Percentiles rank a stretch among this genome's conserved stretches.
Conservation (phyloP, 148 eudicot genomes). For the Pouteria glomerata region DNA sequence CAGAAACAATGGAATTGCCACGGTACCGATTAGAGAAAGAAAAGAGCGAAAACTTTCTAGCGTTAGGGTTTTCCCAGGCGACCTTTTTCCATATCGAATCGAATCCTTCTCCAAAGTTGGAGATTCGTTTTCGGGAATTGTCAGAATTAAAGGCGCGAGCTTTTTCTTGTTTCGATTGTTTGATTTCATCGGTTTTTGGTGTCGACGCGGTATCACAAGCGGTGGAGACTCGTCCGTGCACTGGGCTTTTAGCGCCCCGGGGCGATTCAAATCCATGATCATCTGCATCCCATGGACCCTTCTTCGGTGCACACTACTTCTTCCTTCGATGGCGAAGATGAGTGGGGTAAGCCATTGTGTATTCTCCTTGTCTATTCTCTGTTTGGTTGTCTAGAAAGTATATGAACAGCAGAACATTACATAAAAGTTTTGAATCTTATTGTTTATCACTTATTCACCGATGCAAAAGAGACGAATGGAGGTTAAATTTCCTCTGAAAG, state of each 20-base stretch:
- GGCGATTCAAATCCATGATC: slow-evolving; percentile 52
- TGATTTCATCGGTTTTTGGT: neutral
- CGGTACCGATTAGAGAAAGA: neutral
- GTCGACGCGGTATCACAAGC: neutral
- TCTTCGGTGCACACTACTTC: slow-evolving; percentile 46
- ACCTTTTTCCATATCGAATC: neutral
- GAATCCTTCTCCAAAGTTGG: neutral
- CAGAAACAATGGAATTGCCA: neutral
- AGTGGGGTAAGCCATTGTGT: slow-evolving; percentile 49
- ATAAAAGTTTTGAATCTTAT: neutral
- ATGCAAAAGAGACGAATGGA: too few species aligned
- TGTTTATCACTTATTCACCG: neutral
- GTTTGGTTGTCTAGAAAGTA: neutral
- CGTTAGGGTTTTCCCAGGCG: slow-evolving; percentile 19
- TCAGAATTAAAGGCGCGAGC: neutral
- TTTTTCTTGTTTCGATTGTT: neutral
- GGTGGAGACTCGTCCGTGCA: slow-evolving; percentile 6
- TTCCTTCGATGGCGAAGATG: slow-evolving; percentile 43
- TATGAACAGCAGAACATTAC: neutral
- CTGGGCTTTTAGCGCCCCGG: slow-evolving; percentile 50
- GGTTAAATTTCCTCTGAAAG: too few species aligned
- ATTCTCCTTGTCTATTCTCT: neutral
- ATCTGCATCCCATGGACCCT: slow-evolving; percentile 54
- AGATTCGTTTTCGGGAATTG: neutral
- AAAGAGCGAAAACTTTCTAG: slow-evolving; percentile 16